These are phyloP conservation scores for Cyclotella choctawhatcheeana DNA, from an alignment of 108 stramenopile genomes.

Conservation along the genomic window DNA sequence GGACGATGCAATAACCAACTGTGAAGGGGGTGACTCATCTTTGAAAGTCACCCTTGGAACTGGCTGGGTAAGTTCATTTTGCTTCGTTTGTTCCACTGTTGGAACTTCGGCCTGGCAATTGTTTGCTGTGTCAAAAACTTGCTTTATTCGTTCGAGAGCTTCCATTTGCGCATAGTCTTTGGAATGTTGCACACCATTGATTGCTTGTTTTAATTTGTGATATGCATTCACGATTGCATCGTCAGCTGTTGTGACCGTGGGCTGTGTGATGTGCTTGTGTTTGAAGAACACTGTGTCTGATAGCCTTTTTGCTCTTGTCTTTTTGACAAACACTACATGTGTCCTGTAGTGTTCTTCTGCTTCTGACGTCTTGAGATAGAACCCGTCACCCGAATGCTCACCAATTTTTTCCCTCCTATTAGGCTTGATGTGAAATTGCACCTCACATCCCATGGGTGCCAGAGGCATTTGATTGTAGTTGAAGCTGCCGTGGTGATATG, in stretches of 20 bases:
- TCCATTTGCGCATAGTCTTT: conserved; percentile 4
- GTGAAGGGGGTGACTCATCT: not conserved
- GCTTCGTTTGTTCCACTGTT: not conserved
- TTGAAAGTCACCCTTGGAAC: conserved; percentile 10
- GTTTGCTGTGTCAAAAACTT: not conserved
- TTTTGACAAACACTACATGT: conserved; percentile 12
- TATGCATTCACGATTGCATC: conserved; percentile 21
- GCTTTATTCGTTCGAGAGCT: conserved; percentile 1
- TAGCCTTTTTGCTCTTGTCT: conserved; percentile 10
- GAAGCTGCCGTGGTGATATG: conserved; percentile 18
- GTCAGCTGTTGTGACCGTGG: conserved; percentile 7
- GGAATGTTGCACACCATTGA: not conserved
- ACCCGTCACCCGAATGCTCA: conserved; percentile 18
- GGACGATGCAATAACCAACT: conserved; percentile 12
- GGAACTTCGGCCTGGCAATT: not conserved
- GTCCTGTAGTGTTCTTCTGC: conserved; percentile 38
- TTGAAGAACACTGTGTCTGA: conserved; percentile 20
- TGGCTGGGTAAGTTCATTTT: not conserved
- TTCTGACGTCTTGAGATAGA: conserved; percentile 20
- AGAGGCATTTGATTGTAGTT: conserved; percentile 56
- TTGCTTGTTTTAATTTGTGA: conserved; percentile 4
- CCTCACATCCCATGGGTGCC: conserved; percentile 44
- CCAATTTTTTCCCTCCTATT: conserved; percentile 12
- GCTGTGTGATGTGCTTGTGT: conserved; percentile 27
- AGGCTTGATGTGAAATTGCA: conserved; percentile 31